phyloP scores from a whole-genome alignment of 2,329 filamentous ascomycete species.

The Epichloe glyceriae region DNA sequence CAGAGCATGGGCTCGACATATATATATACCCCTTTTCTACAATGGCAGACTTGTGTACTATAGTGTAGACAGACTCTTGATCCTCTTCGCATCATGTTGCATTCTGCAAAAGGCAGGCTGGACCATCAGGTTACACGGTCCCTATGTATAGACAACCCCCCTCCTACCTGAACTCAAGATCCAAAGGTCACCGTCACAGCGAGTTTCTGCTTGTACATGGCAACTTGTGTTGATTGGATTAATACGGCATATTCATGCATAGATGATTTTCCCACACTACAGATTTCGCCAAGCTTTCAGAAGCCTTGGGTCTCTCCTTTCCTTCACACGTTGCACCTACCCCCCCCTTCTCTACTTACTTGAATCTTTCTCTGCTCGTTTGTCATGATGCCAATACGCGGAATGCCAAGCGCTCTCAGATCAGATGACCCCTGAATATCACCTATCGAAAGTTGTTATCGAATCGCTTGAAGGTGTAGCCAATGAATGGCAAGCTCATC shows the following conservation, averaged over 20 bases:
- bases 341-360: neutral
- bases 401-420: neutral
- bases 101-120: neutral
- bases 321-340: neutral
- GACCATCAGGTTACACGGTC: neutral
- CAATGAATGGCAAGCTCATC: constrained; percentile 73
- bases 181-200: neutral
- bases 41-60: neutral
- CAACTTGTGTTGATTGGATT: neutral
- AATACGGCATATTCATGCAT: neutral
- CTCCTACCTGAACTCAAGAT: no score
- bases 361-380: neutral
- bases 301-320: neutral
- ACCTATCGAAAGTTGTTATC: constrained; percentile 52
- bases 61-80: neutral
- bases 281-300: neutral
- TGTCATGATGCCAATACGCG: neutral
- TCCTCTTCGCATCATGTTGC: no score
- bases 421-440: neutral
- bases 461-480: constrained; percentile 81
- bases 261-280: neutral
- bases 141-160: no score
- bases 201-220: neutral
- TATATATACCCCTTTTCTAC: neutral
- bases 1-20: neutral